Base-by-base conservation (phyloP, 2,329 filamentous ascomycete species). In the Aspergillus fijiensis region DNA sequence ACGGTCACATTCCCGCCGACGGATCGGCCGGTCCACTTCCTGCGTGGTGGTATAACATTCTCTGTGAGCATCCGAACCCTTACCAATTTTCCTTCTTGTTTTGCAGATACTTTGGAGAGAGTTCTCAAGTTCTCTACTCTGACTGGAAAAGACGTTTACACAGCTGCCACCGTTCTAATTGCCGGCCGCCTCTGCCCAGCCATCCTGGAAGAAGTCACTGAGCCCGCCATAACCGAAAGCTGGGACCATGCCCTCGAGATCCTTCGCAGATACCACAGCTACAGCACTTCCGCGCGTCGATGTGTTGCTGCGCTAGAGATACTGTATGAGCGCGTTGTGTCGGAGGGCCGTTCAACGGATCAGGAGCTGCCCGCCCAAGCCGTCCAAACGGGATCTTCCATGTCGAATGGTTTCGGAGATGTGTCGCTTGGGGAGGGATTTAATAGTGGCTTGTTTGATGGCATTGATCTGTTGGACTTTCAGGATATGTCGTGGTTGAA, bases 1-100 rank as follows among this genome's bases (percentile, higher is more conserved):
- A 72, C 42, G 64, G 59, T 7, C 70, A 73, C 25, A 65, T 72
- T 3, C 70, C 72, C 1, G 45, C 62, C 1, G 68, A 74, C 35
- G 69, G 67, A 1, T 69, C 67, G 1, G 62, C 67, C 2, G 73
- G 72, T 0, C 69, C 68, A 0, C 62, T 75, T 42, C 73, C 74
- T 6, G 72, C 73, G 1, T 76, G 74, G 73, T 76, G 74, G 73
- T 76, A 75, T 51, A 72, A 74, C 4, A 73, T 75, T 23, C 67
- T 76, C 2, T 76, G 71, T 74, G 50, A 58, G 71, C 25, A 27
- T 19, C 16, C 11, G 3, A 6, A 2, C 4, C 14, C 11, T 12
- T 7, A 9, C 27, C 27, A 9, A 29, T 9, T 29, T 29, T 29
- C 27, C 2, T 29, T 9, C 7, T 29, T 9, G 9, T 29, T 9